Evolutionary conservation across 331 rosid genomes (phyloP), one percentile per base, ranked within the genome.

Genomic region (Acacia concinna): DNA sequence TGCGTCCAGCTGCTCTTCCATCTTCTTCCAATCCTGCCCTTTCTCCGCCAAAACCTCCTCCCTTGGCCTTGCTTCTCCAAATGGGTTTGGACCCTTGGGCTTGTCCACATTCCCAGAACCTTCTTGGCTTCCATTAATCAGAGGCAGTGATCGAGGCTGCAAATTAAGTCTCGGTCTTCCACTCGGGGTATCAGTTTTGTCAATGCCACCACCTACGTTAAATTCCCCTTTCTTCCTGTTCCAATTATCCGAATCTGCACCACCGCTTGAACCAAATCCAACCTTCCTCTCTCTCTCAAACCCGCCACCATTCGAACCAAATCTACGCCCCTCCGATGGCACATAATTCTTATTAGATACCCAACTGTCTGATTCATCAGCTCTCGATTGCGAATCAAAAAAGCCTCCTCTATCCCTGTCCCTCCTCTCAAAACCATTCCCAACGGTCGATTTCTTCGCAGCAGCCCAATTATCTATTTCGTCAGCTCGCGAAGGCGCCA

Each of bases 31-130:
- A 71, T 91, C 91, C 83, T 82, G 90, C 44, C 98, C 99, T 44
- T 95, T 90, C 94, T 91, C 97, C 0, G 96, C 97, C 90, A 95
- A 81, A 57, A 95, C 95, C 90, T 95, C 93, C 78, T 95, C 99
- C 66, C 98, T 93, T 4, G 99, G 99, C 86, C 97, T 90, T 0
- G 97, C 99, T 15, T 69, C 96, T 6, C 99, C 99, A n/a, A 95
- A 95, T 0, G 97, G 99, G n/a, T 85, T 93, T 1, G 87, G 27
- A 15, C 93, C 91, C 86, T 85, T 88, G 1, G 93, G 88, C 87
- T 84, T 95, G 2, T 71, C 81, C 25, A 38, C 68, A 59, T 65
- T 68, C 79, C 41, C 90, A 72, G 86, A 44, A 65, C 21, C 78
- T 31, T 83, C 92, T 15, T 75, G 85, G 69, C 78, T 75, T 40